phyloP scores from a whole-genome alignment of 192 early-diverging fungal species.

The Coemansia umbellata region DNA sequence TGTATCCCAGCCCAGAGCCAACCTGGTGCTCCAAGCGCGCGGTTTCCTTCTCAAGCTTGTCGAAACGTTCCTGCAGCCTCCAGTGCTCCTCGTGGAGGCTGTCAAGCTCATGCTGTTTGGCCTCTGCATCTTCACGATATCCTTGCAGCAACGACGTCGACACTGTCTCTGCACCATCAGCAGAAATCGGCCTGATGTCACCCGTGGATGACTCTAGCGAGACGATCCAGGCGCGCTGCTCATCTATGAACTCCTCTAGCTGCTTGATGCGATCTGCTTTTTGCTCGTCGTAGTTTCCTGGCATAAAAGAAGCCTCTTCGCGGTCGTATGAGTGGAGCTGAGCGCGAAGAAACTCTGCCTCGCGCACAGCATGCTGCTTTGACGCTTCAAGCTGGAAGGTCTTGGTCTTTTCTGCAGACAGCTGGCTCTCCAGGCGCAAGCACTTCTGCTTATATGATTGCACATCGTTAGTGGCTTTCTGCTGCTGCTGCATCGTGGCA shows the following conservation, averaged over 20 bases:
- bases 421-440: conserved; percentile 8
- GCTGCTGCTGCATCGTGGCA: conserved; percentile 1
- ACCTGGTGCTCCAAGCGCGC: conserved; percentile 58
- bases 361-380: conserved; percentile 56
- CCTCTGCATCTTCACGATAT: conserved; percentile 28
- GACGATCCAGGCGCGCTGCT: conserved; percentile 50
- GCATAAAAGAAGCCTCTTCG: conserved; percentile 43
- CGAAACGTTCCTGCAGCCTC: conserved; percentile 16
- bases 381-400: conserved; percentile 44
- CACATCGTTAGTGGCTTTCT: neutral
- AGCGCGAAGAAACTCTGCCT: conserved; percentile 59
- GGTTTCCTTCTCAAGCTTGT: conserved; percentile 53
- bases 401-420: conserved; percentile 16
- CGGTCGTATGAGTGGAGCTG: conserved; percentile 57
- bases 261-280: conserved; percentile 59
- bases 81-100: conserved; percentile 6
- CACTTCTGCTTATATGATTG: neutral
- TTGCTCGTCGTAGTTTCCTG: conserved; percentile 54
- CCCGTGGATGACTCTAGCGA: neutral
- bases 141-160: conserved; percentile 19
- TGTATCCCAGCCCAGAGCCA: conserved; percentile 59
- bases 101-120: conserved; percentile 11
- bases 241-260: conserved; percentile 61
- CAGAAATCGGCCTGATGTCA: neutral
- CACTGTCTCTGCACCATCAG: neutral